Evolutionary conservation across 2,329 filamentous ascomycete genomes (phyloP), one percentile per base, ranked within the genome.

Genomic region (Arachnopeziza araneosa): DNA sequence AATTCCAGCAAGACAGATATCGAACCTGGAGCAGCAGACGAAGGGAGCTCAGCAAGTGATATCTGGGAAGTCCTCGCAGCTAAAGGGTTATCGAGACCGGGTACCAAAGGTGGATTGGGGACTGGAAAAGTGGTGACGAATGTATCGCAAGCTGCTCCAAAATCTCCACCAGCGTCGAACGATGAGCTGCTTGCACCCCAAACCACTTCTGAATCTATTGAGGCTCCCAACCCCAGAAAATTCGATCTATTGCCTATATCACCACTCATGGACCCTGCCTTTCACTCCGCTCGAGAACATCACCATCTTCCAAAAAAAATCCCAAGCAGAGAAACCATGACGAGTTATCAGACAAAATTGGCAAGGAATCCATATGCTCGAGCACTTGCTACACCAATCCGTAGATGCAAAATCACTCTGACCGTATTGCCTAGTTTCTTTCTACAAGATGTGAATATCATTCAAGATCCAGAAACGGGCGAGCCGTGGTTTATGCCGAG

Each of bases 281-380:
- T 73, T n/a, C 60, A 75, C 1, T 66, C 69, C 19, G 72, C 75
- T 32, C 69, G 72, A 58, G 60, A 70, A 22, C 73, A 73, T 56
- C 52, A 64, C 30, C 52, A 55, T 17, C 30, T 24, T n/a, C 56
- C 65, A 2, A 72, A 71, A 59, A 48, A 74, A 56, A 68, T 70
- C 17, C 66, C 75, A 62, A 77, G 26, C 9, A 22, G 14, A 23
- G 17, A 72, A 51, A 78, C 78, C 60, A 67, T 71, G 0, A 73
- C 74, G 60, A 44, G 69, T 52, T 71, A 90, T 61, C 83, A 87
- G 68, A 78, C 76, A 59, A 80, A 83, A 60, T 74, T 91, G 1
- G 76, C 75, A 30, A 78, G 78, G 48, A 92, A 89, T 64, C 78
- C 86, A 1, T 91, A 83, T 66, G 88, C 88, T 2, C 79, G 79